Evolutionary conservation across 2,329 filamentous ascomycete genomes (phyloP).

Genomic region (Ophiostoma sp.): DNA sequence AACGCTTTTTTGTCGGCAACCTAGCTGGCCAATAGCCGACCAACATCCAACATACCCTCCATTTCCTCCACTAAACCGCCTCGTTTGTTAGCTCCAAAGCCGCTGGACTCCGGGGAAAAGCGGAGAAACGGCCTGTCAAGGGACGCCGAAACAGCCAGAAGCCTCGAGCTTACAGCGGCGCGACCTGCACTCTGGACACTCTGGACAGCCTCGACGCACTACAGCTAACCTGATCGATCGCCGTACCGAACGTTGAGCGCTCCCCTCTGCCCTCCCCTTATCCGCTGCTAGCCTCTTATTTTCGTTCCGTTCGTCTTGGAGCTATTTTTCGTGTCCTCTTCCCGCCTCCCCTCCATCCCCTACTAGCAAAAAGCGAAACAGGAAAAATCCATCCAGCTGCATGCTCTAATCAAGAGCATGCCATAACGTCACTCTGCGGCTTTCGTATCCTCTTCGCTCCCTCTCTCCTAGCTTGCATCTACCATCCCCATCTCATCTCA

Average conservation of each 20-base stretch:
- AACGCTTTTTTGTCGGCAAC: slow-evolving; percentile 3
- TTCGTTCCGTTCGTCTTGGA: not conserved
- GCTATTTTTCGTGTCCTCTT: slow-evolving; percentile 10
- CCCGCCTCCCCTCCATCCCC: slow-evolving; percentile 15
- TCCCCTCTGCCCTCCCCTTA: not conserved
- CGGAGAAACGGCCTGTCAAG: slow-evolving; percentile 14
- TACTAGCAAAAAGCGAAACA: slow-evolving; percentile 13
- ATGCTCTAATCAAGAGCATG: not conserved
- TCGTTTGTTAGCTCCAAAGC: slow-evolving; percentile 2
- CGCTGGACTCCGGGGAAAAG: slow-evolving; percentile 22
- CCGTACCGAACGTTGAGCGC: not conserved
- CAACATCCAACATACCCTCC: not conserved
- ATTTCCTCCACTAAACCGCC: not conserved
- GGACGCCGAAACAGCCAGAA: not conserved
- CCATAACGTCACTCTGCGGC: slow-evolving; percentile 18
- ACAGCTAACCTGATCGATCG: not conserved
- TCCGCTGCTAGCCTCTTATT: slow-evolving; percentile 7
- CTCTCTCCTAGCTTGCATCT: not conserved
- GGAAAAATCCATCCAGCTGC: slow-evolving; percentile 12
- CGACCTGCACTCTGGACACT: not conserved
- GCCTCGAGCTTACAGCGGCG: not conserved
- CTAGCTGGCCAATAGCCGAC: not conserved
- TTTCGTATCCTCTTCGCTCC: slow-evolving; percentile 1
- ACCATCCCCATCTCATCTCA: not conserved
- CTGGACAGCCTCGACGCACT: not conserved